These are phyloP conservation scores for Chlorella sp. DNA, from an alignment of 139 green algal genomes.

Conservation along the genomic window DNA sequence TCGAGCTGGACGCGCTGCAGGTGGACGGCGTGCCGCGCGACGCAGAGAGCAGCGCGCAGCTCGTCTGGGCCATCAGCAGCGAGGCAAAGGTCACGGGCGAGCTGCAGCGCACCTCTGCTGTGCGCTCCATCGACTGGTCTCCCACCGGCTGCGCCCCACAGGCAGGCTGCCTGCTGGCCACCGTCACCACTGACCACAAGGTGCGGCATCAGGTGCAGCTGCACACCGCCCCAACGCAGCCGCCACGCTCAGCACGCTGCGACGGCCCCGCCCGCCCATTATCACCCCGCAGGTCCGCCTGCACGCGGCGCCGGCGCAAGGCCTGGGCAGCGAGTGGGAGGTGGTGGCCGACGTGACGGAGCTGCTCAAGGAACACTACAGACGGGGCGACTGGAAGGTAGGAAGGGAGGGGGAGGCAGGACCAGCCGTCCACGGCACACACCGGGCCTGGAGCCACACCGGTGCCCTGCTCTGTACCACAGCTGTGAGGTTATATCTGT, in stretches of 20 bases:
- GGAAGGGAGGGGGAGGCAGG: background rate
- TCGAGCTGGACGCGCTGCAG: too few relatives aligned
- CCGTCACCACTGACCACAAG: background rate
- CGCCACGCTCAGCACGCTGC: too few relatives aligned
- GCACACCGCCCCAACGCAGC: too few relatives aligned
- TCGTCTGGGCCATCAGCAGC: background rate
- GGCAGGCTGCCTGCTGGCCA: background rate
- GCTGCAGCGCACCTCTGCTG: background rate
- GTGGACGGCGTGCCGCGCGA: background rate
- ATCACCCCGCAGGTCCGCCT: background rate
- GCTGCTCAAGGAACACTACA: background rate
- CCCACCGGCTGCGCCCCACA: background rate
- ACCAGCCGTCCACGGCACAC: background rate
- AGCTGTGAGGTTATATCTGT: too few relatives aligned
- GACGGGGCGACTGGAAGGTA: background rate
- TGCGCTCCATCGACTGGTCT: background rate
- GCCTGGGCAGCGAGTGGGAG: background rate
- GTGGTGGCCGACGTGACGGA: background rate
- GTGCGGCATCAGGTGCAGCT: too few relatives aligned
- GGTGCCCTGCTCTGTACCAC: too few relatives aligned
- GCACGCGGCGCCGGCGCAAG: background rate
- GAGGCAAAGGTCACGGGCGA: background rate
- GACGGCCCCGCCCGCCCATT: too few relatives aligned
- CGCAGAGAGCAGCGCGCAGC: background rate
- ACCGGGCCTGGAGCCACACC: too few relatives aligned